phyloP scores from a whole-genome alignment of 2,329 filamentous ascomycete genomes.

The Penicillium sp. region DNA sequence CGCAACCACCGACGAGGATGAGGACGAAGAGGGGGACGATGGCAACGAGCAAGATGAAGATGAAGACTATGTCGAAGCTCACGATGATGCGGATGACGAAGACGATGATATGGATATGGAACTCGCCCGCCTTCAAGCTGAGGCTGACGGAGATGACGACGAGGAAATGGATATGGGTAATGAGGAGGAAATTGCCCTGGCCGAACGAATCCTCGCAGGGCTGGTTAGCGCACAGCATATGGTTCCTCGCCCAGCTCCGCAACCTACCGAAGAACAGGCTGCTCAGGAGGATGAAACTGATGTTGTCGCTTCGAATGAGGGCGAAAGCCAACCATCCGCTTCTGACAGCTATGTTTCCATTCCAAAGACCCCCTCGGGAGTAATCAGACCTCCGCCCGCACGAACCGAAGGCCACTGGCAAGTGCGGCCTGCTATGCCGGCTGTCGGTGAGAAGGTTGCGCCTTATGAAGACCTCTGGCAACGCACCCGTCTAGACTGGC shows the following conservation, averaged over 20 bases:
- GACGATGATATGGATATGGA: constrained; percentile 47
- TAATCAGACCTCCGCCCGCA: constrained; percentile 50
- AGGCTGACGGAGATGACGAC: constrained; percentile 54
- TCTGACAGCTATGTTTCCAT: constrained; percentile 62
- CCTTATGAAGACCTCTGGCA: constrained; percentile 87
- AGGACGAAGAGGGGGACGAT: constrained; percentile 43
- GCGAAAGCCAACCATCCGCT: constrained; percentile 25
- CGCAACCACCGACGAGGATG: constrained; percentile 56
- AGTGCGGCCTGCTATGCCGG: constrained; percentile 75
- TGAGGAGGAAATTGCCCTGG: constrained; percentile 73
- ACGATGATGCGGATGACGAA: constrained; percentile 56
- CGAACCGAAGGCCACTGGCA: constrained; percentile 79
- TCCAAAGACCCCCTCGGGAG: constrained; percentile 75
- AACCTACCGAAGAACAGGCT: constrained; percentile 39
- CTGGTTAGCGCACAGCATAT: constrained; percentile 72
- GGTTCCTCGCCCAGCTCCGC: constrained; percentile 57
- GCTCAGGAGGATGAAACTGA: constrained; percentile 25
- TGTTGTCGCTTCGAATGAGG: constrained; percentile 17
- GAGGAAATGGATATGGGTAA: constrained; percentile 61
- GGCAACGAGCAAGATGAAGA: constrained; percentile 46
- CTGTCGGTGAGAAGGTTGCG: constrained; percentile 66
- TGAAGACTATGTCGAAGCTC: constrained; percentile 57
- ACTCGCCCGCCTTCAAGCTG: constrained; percentile 43
- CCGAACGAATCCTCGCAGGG: constrained; percentile 78
- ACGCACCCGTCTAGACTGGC: constrained; percentile 87